phyloP scores from a whole-genome alignment of 495 filamentous ascomycete genomes.

The Immersiella caudata region DNA sequence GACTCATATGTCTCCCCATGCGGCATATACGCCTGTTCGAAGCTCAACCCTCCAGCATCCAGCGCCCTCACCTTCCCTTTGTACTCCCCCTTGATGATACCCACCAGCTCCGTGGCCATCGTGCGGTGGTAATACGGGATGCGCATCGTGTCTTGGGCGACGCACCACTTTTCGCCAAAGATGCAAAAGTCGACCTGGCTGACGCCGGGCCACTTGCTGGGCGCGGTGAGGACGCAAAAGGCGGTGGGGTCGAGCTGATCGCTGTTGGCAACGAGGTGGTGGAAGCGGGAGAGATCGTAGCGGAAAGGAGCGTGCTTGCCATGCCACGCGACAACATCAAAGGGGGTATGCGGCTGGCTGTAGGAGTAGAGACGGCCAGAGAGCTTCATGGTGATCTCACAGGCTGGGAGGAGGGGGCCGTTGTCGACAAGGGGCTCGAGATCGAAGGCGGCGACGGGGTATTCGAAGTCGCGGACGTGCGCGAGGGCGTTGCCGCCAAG shows the following conservation, averaged over 20 bases:
- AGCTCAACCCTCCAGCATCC: conserved; percentile 57
- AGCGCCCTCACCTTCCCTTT: conserved; percentile 59
- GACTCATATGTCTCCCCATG: conserved; percentile 36
- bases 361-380: conserved; percentile 65
- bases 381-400: conserved; percentile 65
- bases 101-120: conserved; percentile 65
- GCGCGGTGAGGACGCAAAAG: conserved; percentile 70
- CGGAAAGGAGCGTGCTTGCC: conserved; percentile 72
- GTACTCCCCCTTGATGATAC: conserved; percentile 62
- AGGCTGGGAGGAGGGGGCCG: conserved; percentile 31
- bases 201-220: conserved; percentile 58
- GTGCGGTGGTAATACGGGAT: conserved; percentile 76
- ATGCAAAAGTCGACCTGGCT: conserved; percentile 74
- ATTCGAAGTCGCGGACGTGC: conserved; percentile 72
- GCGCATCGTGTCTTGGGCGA: conserved; percentile 66
- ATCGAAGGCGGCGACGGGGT: conserved; percentile 67
- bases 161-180: conserved; percentile 74
- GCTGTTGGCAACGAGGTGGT: conserved; percentile 66
- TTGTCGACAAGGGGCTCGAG: conserved; percentile 34
- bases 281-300: conserved; percentile 75
- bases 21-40: conserved; percentile 46
- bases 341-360: conserved; percentile 68
- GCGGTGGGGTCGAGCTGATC: conserved; percentile 77
- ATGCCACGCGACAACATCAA: conserved; percentile 79
- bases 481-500: conserved; percentile 73